Evolutionary conservation across 2,329 filamentous ascomycete genomes (phyloP), one percentile per base, ranked within the genome.

Genomic region (Drechslerella stenobrocha): DNA sequence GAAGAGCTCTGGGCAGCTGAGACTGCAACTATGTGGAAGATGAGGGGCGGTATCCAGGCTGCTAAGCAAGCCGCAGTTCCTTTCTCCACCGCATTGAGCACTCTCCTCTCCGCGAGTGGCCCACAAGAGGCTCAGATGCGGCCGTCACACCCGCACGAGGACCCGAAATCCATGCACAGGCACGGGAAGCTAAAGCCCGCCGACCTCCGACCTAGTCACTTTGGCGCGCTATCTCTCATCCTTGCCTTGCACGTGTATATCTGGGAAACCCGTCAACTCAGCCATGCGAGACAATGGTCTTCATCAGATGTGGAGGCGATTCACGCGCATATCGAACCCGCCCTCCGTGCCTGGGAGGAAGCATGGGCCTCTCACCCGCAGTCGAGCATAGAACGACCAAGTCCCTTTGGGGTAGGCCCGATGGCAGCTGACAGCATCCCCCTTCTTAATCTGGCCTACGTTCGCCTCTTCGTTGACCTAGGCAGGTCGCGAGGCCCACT

Each of bases 201-300:
- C 2, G 57, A 69, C 8, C 45, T 69, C 1, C 64, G 64, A 9
- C 90, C 90, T 0, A 96, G 92, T 77, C 91, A 90, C 0, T 95
- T 96, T 75, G 93, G 92, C 6, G 96, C 90, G 75, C 80, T 96
- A 26, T 83, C 96, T 3, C 79, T 98, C 70, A 96, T 97, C 75
- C 92, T 96, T 74, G 91, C 93, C 2, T 80, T 97, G 22, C 93
- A 97, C 78, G 96, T 96, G 73, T 96, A 96, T 76, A 96, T 97
- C 44, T 97, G 93, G 93, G 92, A 97, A 77, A 96, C 91, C 0
- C 83, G 92, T 22, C 91, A 96, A 76, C 91, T 96, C 72, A 63
- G 59, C 47, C 87, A 91, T 72, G 90, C 88, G 72, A 87, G 90
- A 70, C 81, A 90, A 48, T 96, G 92, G 92, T 95, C 90, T 1